Percentiles rank a stretch among this genome's conserved stretches.
Evolutionary conservation across 2,329 filamentous ascomycete species (phyloP).

Genomic region (Colletotrichum truncatum): DNA sequence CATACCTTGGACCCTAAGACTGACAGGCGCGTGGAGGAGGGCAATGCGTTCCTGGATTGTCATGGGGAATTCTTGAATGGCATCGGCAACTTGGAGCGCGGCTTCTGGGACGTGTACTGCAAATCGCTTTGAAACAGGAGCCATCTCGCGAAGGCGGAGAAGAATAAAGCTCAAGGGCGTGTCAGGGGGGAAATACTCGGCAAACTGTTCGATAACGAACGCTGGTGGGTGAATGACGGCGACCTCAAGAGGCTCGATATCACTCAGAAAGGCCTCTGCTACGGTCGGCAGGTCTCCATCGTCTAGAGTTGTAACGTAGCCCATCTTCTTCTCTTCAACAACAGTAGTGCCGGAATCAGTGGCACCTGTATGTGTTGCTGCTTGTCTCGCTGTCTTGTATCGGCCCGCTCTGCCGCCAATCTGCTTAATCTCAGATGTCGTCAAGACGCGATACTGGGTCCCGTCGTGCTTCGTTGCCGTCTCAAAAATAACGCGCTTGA

Average conservation of each 20-base stretch:
- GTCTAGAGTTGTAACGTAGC: constrained; percentile 83
- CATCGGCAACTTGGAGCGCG: constrained; percentile 73
- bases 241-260: constrained; percentile 72
- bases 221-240: constrained; percentile 82
- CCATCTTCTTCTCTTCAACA: constrained; percentile 57
- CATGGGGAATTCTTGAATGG: constrained; percentile 77
- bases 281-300: constrained; percentile 73
- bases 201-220: constrained; percentile 77
- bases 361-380: constrained; percentile 37
- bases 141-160: constrained; percentile 76
- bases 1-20: constrained; percentile 59
- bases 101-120: constrained; percentile 69
- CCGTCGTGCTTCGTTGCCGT: constrained; percentile 78
- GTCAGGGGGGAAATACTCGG: constrained; percentile 80
- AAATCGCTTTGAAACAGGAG: constrained; percentile 71
- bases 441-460: constrained; percentile 62
- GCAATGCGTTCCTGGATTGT: constrained; percentile 78
- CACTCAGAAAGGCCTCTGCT: constrained; percentile 66
- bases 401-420: constrained; percentile 93
- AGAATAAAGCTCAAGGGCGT: constrained; percentile 88
- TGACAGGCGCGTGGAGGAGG: constrained; percentile 77
- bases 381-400: constrained; percentile 76
- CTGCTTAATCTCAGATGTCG: constrained; percentile 86
- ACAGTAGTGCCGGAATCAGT: background rate
- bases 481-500: constrained; percentile 92